A percentile compares a stretch with the other conserved stretches of the same genome.
These are phyloP conservation scores for Fusarium sp. DNA, from an alignment of 2,329 filamentous ascomycete genomes.

Conservation along the genomic window DNA sequence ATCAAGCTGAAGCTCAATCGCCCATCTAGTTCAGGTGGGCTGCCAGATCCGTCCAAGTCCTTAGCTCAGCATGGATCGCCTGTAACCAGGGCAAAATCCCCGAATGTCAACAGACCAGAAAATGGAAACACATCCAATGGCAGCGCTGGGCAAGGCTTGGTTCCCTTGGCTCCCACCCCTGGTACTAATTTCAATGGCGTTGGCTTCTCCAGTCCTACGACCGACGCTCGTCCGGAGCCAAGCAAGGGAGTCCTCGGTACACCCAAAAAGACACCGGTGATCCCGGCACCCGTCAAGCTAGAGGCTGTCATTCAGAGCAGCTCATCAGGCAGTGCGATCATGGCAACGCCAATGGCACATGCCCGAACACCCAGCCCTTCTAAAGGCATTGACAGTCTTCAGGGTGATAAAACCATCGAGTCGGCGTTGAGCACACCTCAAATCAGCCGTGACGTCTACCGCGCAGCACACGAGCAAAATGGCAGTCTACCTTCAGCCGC, in stretches of 20 bases:
- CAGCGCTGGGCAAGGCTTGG: slow-evolving; percentile 20
- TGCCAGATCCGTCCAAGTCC: slow-evolving; percentile 15
- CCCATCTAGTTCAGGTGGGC: slow-evolving; percentile 23
- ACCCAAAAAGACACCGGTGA: slow-evolving; percentile 29
- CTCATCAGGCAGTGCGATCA: slow-evolving; percentile 8
- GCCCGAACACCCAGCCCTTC: slow-evolving; percentile 40
- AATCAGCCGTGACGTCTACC: slow-evolving; percentile 43
- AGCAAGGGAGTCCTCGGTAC: slow-evolving; percentile 17
- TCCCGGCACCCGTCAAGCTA: slow-evolving; percentile 39
- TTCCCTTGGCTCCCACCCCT: slow-evolving; percentile 21
- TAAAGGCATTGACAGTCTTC: slow-evolving; percentile 38
- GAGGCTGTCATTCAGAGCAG: slow-evolving; percentile 31
- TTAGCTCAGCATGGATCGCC: slow-evolving; percentile 5
- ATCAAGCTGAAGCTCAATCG: slow-evolving; percentile 63
- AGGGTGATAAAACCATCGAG: slow-evolving; percentile 37
- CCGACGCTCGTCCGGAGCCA: slow-evolving; percentile 7
- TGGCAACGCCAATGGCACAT: slow-evolving; percentile 33
- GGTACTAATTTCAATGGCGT: slow-evolving; percentile 25
- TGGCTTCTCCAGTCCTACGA: slow-evolving; percentile 6
- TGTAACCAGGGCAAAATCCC: not conserved
- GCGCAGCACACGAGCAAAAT: slow-evolving; percentile 40
- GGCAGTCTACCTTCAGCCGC: slow-evolving; percentile 55
- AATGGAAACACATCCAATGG: slow-evolving; percentile 18
- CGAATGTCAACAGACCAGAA: not conserved
- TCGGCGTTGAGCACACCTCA: slow-evolving; percentile 43